phyloP scores from a whole-genome alignment of 768 basidiomycete species.

The Lentinus brumalis region DNA sequence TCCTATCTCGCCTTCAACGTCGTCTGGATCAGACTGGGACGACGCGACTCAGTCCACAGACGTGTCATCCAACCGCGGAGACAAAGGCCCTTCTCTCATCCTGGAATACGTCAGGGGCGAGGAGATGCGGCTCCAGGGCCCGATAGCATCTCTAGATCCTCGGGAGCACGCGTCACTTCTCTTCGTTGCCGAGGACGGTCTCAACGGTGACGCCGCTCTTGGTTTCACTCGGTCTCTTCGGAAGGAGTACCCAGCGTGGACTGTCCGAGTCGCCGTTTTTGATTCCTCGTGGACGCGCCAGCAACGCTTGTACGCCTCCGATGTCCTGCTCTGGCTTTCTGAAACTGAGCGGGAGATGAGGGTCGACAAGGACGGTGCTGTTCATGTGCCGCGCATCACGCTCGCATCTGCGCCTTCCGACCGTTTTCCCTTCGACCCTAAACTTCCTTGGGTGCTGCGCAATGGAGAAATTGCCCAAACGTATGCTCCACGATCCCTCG shows the following conservation, averaged over 20 bases:
- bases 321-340: not conserved
- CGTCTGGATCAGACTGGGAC: not conserved
- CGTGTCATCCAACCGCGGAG: not conserved
- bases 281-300: conserved; percentile 21
- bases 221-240: conserved; percentile 35
- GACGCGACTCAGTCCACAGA: not conserved
- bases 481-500: not conserved
- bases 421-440: conserved; percentile 1
- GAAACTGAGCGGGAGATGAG: conserved; percentile 12
- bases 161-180: conserved; percentile 3
- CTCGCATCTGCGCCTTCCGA: conserved; percentile 2
- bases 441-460: conserved; percentile 16
- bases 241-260: conserved; percentile 35
- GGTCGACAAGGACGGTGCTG: conserved; percentile 11
- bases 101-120: conserved; percentile 18
- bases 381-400: conserved; percentile 13
- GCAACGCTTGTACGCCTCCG: not conserved
- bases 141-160: conserved; percentile 14
- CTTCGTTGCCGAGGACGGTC: conserved; percentile 33
- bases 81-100: not conserved
- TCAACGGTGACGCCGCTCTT: conserved; percentile 32
- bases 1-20: not conserved
- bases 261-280: conserved; percentile 33
- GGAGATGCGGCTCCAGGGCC: conserved; percentile 23
- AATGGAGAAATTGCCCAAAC: conserved; percentile 1